phyloP scores from a whole-genome alignment of 805 yeast genomes.

The Candida sanyiensis region DNA sequence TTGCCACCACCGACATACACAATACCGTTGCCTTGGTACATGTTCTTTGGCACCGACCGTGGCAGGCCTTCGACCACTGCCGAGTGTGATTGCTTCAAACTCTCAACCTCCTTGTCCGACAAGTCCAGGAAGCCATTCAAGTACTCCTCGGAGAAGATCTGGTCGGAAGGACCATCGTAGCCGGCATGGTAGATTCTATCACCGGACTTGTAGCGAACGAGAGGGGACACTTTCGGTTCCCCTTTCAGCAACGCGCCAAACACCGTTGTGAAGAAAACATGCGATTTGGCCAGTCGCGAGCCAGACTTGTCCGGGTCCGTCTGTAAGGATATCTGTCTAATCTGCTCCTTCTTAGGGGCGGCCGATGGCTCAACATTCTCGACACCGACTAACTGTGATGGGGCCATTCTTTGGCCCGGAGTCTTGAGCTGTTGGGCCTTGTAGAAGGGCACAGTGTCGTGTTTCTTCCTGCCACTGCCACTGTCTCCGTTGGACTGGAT shows the following conservation, averaged over 20 bases:
- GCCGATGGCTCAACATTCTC: no score
- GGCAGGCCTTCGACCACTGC: constrained; percentile 44
- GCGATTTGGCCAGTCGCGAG: constrained; percentile 31
- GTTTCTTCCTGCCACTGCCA: constrained; percentile 3
- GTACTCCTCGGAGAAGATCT: constrained; percentile 48
- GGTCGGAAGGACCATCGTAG: constrained; percentile 36
- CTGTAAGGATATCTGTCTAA: constrained; percentile 21
- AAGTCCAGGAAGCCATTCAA: constrained; percentile 45
- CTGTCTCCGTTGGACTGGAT: background rate
- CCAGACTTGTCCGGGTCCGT: constrained; percentile 30
- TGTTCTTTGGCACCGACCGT: constrained; percentile 36
- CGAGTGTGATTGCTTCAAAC: constrained; percentile 43
- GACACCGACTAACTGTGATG: no score
- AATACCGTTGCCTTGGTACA: constrained; percentile 51
- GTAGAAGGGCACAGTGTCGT: constrained; percentile 24
- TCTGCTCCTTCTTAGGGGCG: constrained; percentile 13
- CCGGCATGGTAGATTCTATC: constrained; percentile 51
- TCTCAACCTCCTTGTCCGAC: constrained; percentile 35
- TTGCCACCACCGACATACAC: constrained; percentile 63
- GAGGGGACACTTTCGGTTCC: constrained; percentile 38
- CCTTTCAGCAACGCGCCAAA: constrained; percentile 37
- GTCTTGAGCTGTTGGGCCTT: no score
- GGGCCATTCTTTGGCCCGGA: constrained; percentile 15
- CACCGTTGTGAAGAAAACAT: constrained; percentile 37
- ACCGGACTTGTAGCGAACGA: constrained; percentile 39